phyloP scores from a whole-genome alignment of 1,284 basidiomycete species.

The Rhodotorula sp. region DNA sequence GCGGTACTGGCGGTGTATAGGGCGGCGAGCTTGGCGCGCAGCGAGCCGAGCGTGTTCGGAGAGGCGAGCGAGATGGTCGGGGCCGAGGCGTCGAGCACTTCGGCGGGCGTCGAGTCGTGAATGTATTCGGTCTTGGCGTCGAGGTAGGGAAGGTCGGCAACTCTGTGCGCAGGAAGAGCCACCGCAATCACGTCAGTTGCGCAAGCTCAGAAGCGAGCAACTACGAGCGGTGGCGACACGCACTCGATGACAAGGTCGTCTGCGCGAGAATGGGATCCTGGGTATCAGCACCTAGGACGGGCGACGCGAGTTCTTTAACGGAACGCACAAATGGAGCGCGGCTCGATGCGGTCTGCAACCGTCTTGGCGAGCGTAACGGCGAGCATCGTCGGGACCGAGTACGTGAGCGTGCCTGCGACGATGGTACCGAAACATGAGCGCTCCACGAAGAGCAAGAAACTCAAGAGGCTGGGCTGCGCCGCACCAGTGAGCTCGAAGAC shows the following conservation, averaged over 20 bases:
- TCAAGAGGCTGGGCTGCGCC: not conserved
- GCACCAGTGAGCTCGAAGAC: conserved; percentile 83
- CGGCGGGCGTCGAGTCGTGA: conserved; percentile 30
- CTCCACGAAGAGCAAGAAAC: conserved; percentile 71
- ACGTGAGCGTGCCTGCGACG: conserved; percentile 69
- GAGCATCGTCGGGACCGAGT: conserved; percentile 93
- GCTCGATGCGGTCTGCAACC: conserved; percentile 50
- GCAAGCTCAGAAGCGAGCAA: not conserved
- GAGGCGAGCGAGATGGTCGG: conserved; percentile 68
- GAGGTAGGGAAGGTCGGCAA: conserved; percentile 82
- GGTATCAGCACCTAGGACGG: too few relatives aligned
- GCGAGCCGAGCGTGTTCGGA: conserved; percentile 68
- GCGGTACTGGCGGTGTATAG: conserved; percentile 69
- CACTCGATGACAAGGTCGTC: conserved; percentile 84
- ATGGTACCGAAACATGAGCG: not conserved
- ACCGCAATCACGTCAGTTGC: not conserved
- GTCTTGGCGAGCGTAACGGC: conserved; percentile 86
- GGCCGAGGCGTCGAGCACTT: conserved; percentile 59
- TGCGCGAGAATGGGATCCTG: conserved; percentile 60
- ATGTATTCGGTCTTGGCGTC: conserved; percentile 55
- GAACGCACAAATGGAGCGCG: conserved; percentile 43
- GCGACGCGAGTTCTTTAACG: not conserved
- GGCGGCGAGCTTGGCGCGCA: conserved; percentile 66
- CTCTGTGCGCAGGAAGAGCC: conserved; percentile 48
- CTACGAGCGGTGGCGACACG: conserved; percentile 39